Evolutionary conservation across 2,329 filamentous ascomycete species (phyloP).

Genomic region (Epichloe glyceriae): DNA sequence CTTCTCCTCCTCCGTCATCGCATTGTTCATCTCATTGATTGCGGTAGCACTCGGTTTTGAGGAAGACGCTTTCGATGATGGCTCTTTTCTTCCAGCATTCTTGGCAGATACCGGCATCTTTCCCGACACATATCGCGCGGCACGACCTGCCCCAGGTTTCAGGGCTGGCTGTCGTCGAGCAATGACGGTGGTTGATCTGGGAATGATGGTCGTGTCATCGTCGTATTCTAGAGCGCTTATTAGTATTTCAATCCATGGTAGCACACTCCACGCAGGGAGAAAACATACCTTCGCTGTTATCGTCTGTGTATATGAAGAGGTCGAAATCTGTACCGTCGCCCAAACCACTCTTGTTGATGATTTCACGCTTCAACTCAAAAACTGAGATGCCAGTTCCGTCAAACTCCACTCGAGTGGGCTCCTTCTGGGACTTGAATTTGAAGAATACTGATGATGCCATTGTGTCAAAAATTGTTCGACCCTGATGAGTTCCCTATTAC

Average conservation of each 20-base stretch:
- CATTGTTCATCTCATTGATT: conserved; percentile 55
- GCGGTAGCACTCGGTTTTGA: conserved; percentile 44
- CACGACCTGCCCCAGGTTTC: conserved; percentile 76
- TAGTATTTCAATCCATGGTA: conserved; percentile 10
- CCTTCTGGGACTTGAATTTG: conserved; percentile 99
- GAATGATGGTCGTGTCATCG: conserved; percentile 95
- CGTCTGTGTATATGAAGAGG: conserved; percentile 84
- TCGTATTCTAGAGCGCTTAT: conserved; percentile 61
- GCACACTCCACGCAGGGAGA: background rate
- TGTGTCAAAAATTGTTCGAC: conserved; percentile 20
- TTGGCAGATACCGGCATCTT: conserved; percentile 88
- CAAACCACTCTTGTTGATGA: conserved; percentile 85
- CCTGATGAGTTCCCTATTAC: conserved; percentile 13
- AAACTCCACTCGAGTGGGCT: conserved; percentile 86
- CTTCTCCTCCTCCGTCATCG: conserved; percentile 86
- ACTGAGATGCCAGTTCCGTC: conserved; percentile 96
- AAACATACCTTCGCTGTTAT: conserved; percentile 71
- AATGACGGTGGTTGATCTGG: conserved; percentile 85
- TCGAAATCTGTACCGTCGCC: conserved; percentile 96
- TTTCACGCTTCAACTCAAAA: conserved; percentile 97
- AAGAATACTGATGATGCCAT: conserved; percentile 99
- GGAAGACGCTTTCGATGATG: conserved; percentile 42
- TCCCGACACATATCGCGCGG: conserved; percentile 88
- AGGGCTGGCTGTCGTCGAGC: conserved; percentile 74
- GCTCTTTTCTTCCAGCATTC: conserved; percentile 57